A percentile compares a stretch with the other conserved stretches of the same genome.
These are phyloP conservation scores for Coemansia sp. DNA, from an alignment of 192 early-diverging fungal species.

Conservation along the genomic window DNA sequence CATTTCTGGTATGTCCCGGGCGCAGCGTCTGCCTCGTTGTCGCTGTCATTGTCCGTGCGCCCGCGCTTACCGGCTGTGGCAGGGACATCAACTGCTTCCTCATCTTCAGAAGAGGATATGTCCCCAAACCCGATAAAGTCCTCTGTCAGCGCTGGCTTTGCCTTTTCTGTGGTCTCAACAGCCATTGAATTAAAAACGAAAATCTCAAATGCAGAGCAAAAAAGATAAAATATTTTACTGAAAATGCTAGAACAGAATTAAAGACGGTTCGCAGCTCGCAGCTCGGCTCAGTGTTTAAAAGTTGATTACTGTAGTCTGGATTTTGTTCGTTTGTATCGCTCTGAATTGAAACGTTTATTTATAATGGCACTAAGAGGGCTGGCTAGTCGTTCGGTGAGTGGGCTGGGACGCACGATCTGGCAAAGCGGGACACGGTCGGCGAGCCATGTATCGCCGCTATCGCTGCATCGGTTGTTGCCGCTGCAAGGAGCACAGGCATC, in stretches of 20 bases:
- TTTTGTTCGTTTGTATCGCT: too few relatives aligned
- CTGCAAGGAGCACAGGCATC: background rate
- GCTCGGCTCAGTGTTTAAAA: slow-evolving; percentile 1
- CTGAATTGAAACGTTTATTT: background rate
- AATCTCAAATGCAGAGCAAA: background rate
- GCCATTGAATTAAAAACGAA: background rate
- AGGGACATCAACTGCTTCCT: background rate
- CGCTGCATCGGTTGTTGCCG: slow-evolving; percentile 16
- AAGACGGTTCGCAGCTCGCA: background rate
- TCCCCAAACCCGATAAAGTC: slow-evolving; percentile 32
- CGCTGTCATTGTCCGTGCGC: slow-evolving; percentile 9
- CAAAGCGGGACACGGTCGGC: slow-evolving; percentile 16
- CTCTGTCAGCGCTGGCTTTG: slow-evolving; percentile 4
- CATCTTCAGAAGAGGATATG: slow-evolving; percentile 14
- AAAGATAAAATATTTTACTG: background rate
- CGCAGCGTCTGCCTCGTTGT: slow-evolving; percentile 1
- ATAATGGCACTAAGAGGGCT: background rate
- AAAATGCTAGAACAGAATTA: background rate
- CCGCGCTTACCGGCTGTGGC: slow-evolving; percentile 7
- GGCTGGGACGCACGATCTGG: background rate
- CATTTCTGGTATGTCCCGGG: slow-evolving; percentile 21
- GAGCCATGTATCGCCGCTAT: slow-evolving; percentile 34
- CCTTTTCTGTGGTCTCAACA: background rate
- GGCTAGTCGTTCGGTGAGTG: background rate
- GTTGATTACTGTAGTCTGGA: too few relatives aligned